Percentiles rank a stretch among this genome's conserved stretches.
These are phyloP conservation scores for Aegilops tauschii DNA, from an alignment of 176 grass and related monocot species.

Conservation along the genomic window DNA sequence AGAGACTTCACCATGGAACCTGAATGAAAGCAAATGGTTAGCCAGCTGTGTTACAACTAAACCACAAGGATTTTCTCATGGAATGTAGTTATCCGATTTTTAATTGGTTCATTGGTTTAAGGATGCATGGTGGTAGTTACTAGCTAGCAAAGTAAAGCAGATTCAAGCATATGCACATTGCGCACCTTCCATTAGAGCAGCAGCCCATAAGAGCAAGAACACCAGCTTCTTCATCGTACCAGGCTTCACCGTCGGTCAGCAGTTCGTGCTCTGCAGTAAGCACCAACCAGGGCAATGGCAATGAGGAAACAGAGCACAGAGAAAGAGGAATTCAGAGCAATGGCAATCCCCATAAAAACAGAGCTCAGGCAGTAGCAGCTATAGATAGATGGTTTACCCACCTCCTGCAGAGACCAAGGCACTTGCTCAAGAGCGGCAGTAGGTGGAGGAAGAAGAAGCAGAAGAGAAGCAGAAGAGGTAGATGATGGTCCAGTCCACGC, in stretches of 20 bases:
- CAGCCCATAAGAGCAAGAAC: constrained; percentile 30
- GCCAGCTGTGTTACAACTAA: no score
- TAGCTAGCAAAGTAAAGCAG: not conserved
- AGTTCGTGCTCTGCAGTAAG: not conserved
- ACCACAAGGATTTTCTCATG: not conserved
- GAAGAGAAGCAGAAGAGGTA: not conserved
- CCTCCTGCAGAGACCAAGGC: not conserved
- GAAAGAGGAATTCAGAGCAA: not conserved
- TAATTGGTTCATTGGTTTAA: not conserved
- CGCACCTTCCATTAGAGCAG: constrained; percentile 44
- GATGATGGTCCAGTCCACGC: not conserved
- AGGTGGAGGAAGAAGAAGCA: not conserved
- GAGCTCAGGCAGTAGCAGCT: not conserved
- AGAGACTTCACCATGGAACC: constrained; percentile 39
- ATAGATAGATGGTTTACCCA: not conserved
- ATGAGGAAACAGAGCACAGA: not conserved
- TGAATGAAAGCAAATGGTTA: not conserved
- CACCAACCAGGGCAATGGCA: not conserved
- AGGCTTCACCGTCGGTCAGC: not conserved
- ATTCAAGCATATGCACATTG: not conserved
- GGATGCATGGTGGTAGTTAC: not conserved
- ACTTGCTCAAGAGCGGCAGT: not conserved
- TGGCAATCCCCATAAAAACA: not conserved
- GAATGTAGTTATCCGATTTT: not conserved
- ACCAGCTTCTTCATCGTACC: constrained; percentile 3